Evolutionary conservation across 2,329 filamentous ascomycete genomes (phyloP), one percentile per base, ranked within the genome.

Genomic region (Hypoxylon sp.): DNA sequence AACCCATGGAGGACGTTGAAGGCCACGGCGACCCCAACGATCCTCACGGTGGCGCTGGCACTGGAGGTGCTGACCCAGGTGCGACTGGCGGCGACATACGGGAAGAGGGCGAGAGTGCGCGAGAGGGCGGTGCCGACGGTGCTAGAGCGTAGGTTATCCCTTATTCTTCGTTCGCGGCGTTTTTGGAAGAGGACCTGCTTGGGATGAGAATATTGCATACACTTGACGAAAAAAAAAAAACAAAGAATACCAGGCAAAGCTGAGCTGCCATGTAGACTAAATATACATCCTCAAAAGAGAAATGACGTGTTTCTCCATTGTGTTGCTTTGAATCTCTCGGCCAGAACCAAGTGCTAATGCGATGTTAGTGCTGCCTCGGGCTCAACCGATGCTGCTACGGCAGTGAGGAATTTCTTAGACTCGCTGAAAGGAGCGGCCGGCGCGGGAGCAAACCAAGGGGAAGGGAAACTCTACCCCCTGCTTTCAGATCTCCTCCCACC

Each of bases 131-230:
- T 79, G 94, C 94, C 75, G 96, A 98, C 83, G 96, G 97, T 78
- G 97, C 93, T 84, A 90, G 96, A 98, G 96, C 95, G 96, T 99
- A 98, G 95, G 97, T 99, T 80, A 70, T 63, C 80, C 82, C 79
- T 82, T 80, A 70, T 76, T 72, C 72, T 72, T 74, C 73, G 73
- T 72, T 75, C 73, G 70, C 70, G 75, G 74, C 73, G 74, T 77
- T 76, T 76, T 61, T 66, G 64, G 53, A 56, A 55, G 44, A 63
- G 67, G 60, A 58, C 3, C 17, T 44, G 17, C 7, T 42, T 59
- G 56, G 59, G 62, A 64, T 59, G 55, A 64, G 48, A 68, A 61
- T 62, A 67, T 42, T 65, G 69, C 74, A 74, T 72, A 54, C 65
- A 61, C 61, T 66, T 61, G 44, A 66, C 64, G 1, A 20, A 20